Conservation (phyloP, 768 basidiomycete species). For the Mycena alexandri region DNA sequence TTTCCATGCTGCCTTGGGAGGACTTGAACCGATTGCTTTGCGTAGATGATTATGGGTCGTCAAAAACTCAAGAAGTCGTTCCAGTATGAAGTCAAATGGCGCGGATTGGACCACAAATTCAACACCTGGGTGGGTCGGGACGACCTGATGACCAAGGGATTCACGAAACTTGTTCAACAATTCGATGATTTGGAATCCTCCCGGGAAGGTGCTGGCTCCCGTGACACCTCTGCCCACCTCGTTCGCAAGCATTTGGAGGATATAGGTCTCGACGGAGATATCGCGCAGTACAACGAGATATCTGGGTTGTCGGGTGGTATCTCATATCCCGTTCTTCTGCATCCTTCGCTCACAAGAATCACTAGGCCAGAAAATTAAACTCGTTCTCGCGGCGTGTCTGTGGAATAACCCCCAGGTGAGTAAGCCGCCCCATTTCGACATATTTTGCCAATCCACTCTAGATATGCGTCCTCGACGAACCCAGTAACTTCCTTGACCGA, state of each 20-base stretch:
- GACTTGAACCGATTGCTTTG: neutral
- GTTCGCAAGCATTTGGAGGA: slow-evolving; percentile 95
- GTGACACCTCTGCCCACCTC: slow-evolving; percentile 84
- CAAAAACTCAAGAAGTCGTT: slow-evolving; percentile 97
- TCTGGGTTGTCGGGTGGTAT: slow-evolving; percentile 91
- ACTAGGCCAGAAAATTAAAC: slow-evolving; percentile 94
- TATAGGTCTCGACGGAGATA: slow-evolving; percentile 96
- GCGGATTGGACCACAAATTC: slow-evolving; percentile 83
- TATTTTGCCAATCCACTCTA: slow-evolving; percentile 37
- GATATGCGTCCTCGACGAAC: slow-evolving; percentile 88
- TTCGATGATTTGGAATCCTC: slow-evolving; percentile 98
- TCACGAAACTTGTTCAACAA: slow-evolving; percentile 89
- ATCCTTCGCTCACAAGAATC: slow-evolving; percentile 27
- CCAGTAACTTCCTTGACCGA: slow-evolving; percentile 97
- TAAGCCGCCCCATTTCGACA: neutral
- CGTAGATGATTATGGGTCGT: slow-evolving; percentile 88
- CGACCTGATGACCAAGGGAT: slow-evolving; percentile 86
- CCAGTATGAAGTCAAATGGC: slow-evolving; percentile 94
- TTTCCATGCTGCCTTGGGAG: slow-evolving; percentile 14
- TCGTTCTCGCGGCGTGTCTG: slow-evolving; percentile 93
- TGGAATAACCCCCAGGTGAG: slow-evolving; percentile 94
- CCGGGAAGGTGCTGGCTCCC: slow-evolving; percentile 92
- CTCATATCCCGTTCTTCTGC: slow-evolving; percentile 36
- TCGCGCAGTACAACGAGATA: slow-evolving; percentile 98
- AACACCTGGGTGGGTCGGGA: slow-evolving; percentile 96